Conservation (phyloP, 2,329 filamentous ascomycete genomes). For the Chaetomiaceae sp. region DNA sequence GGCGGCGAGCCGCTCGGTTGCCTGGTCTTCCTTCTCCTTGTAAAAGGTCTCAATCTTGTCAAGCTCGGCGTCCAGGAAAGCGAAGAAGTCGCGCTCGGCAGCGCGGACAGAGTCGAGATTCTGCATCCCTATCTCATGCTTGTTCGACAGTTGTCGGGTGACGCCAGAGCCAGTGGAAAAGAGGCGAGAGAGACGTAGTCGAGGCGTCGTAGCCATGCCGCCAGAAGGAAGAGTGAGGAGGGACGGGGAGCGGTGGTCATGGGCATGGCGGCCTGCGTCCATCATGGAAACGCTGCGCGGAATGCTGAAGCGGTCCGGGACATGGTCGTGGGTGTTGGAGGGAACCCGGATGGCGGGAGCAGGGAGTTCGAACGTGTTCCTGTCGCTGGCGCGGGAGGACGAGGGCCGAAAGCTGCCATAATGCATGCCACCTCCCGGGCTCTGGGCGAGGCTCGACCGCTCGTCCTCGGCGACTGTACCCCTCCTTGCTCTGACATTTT, state of each 20-base stretch:
- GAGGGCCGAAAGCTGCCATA: conserved; percentile 52
- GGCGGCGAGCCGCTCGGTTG: conserved; percentile 62
- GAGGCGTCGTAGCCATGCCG: conserved; percentile 25
- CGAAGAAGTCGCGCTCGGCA: conserved; percentile 78
- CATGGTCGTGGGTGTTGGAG: conserved; percentile 27
- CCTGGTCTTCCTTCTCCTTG: conserved; percentile 79
- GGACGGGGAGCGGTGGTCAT: conserved; percentile 18
- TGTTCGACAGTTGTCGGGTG: conserved; percentile 32
- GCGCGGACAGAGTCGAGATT: conserved; percentile 54
- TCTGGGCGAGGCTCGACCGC: conserved; percentile 37
- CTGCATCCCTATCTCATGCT: conserved; percentile 41
- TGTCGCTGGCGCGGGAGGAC: conserved; percentile 32
- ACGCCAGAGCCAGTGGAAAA: conserved; percentile 36
- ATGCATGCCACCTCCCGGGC: conserved; percentile 36
- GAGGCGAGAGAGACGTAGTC: conserved; percentile 35
- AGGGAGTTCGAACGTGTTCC: conserved; percentile 47
- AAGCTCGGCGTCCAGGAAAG: conserved; percentile 77
- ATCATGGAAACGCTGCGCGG: conserved; percentile 36
- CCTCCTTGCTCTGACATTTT: conserved; percentile 14
- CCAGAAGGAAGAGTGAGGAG: conserved; percentile 20
- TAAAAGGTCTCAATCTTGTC: conserved; percentile 94
- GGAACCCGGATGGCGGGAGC: conserved; percentile 47
- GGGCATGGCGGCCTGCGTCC: too few relatives aligned
- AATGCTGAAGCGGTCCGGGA: conserved; percentile 25
- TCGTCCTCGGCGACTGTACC: conserved; percentile 31